A percentile compares a stretch with the other conserved stretches of the same genome.
These are phyloP conservation scores for Crithidia acanthocephali DNA, from an alignment of 208 protist genomes.

Conservation along the genomic window DNA sequence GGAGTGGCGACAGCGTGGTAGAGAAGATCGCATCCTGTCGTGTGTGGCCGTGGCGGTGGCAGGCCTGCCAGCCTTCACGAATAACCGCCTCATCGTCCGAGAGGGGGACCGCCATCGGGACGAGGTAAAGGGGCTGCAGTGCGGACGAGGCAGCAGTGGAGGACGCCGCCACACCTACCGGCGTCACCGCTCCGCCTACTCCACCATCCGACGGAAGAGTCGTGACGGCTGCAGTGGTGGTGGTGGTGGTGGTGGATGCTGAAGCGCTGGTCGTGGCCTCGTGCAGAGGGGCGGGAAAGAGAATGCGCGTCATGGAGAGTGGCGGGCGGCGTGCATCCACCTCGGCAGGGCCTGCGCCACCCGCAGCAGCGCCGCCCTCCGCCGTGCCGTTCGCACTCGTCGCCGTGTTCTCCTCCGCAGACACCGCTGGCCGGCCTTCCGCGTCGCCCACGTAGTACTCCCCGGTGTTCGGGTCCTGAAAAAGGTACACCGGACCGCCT, in stretches of 20 bases:
- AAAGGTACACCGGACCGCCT: conserved; percentile 48
- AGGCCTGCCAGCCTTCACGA: conserved; percentile 30
- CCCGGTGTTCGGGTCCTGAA: conserved; percentile 27
- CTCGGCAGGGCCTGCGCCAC: neutral
- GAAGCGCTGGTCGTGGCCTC: too few species aligned
- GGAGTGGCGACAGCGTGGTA: conserved; percentile 20
- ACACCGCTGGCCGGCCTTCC: conserved; percentile 5
- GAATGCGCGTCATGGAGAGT: conserved; percentile 53
- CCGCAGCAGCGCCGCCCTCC: neutral
- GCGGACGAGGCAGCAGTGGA: neutral
- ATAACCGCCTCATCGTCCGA: conserved; percentile 23
- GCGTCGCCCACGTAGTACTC: conserved; percentile 46
- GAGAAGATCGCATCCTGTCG: conserved; percentile 27
- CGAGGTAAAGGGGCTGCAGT: conserved; percentile 45
- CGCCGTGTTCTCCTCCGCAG: too few species aligned
- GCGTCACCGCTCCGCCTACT: too few species aligned
- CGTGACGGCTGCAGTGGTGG: too few species aligned
- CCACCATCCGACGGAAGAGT: too few species aligned
- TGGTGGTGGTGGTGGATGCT: neutral
- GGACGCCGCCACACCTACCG: neutral
- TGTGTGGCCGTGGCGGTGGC: conserved; percentile 38
- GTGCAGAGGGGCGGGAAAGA: conserved; percentile 40
- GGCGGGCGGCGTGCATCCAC: conserved; percentile 9
- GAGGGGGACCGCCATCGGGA: conserved; percentile 48
- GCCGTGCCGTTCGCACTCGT: too few species aligned